A percentile compares a stretch with the other conserved stretches of the same genome.
Evolutionary conservation across 176 grass and related monocot genomes (phyloP).

Genomic region (maize (Zea mays)): DNA sequence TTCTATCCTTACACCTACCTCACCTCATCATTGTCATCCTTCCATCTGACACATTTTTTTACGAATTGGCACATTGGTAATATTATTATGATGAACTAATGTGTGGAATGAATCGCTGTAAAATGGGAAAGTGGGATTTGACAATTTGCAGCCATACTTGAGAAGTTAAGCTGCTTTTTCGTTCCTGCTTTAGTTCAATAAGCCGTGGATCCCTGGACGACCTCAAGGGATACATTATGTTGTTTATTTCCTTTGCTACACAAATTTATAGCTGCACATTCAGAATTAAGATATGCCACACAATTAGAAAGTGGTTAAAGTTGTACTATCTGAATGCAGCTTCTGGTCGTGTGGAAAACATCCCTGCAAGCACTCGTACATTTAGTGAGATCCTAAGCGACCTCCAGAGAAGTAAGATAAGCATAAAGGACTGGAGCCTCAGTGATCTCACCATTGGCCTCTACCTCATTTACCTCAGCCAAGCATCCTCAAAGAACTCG

Average conservation of each 20-base stretch:
- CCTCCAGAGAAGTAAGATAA: slow-evolving; percentile 82
- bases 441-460: slow-evolving; percentile 84
- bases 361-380: slow-evolving; percentile 46
- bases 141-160: background rate
- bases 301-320: background rate
- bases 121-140: background rate
- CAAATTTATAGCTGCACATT: background rate
- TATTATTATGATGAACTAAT: background rate
- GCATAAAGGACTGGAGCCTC: slow-evolving; percentile 92
- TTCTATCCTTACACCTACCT: background rate
- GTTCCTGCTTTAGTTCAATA: background rate
- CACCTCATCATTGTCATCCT: background rate
- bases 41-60: background rate
- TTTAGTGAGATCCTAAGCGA: slow-evolving; percentile 81
- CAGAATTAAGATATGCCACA: background rate
- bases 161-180: background rate
- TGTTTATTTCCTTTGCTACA: slow-evolving; percentile 1
- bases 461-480: slow-evolving; percentile 93
- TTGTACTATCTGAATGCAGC: slow-evolving; percentile 47
- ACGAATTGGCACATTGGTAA: background rate
- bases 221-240: background rate
- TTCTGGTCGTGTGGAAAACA: slow-evolving; percentile 41
- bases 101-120: background rate
- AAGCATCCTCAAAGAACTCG: slow-evolving; percentile 66
- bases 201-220: background rate